These are phyloP conservation scores for Tetrahymena malaccensis DNA, from an alignment of 73 alveolate genomes.

Conservation along the genomic window DNA sequence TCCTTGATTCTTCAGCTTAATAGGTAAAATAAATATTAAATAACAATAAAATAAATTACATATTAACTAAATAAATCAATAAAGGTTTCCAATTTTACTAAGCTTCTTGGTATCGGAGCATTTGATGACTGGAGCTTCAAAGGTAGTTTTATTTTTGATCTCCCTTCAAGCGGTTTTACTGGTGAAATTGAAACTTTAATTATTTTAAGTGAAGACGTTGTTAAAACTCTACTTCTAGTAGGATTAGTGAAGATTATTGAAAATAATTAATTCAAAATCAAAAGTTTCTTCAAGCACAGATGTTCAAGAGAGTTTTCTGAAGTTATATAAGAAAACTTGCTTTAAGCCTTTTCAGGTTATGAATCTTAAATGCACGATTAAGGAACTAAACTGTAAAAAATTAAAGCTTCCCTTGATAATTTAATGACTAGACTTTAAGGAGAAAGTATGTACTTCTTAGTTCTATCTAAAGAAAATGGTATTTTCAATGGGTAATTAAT, in stretches of 20 bases:
- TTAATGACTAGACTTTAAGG: not conserved
- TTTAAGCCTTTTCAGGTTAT: not conserved
- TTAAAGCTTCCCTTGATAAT: not conserved
- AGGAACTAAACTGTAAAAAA: not conserved
- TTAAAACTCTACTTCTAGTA: not conserved
- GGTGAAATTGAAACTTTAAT: not conserved
- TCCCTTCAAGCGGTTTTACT: not conserved
- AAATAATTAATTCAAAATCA: not conserved
- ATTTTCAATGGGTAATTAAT: not conserved
- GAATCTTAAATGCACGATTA: not conserved
- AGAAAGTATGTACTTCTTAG: not conserved
- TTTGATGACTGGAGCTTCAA: not conserved
- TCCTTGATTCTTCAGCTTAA: not conserved
- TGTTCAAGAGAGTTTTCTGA: not conserved
- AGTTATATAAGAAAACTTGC: not conserved
- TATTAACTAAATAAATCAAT: not conserved
- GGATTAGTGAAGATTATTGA: not conserved
- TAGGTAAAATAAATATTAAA: not conserved
- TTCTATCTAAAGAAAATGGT: not conserved
- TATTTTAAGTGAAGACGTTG: not conserved
- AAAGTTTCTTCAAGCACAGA: not conserved
- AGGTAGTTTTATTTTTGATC: not conserved
- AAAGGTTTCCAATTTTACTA: not conserved
- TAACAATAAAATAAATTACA: too few relatives aligned
- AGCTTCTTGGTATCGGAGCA: not conserved